Evolutionary conservation across 2,329 filamentous ascomycete genomes (phyloP).

Genomic region (Fusarium begoniae): DNA sequence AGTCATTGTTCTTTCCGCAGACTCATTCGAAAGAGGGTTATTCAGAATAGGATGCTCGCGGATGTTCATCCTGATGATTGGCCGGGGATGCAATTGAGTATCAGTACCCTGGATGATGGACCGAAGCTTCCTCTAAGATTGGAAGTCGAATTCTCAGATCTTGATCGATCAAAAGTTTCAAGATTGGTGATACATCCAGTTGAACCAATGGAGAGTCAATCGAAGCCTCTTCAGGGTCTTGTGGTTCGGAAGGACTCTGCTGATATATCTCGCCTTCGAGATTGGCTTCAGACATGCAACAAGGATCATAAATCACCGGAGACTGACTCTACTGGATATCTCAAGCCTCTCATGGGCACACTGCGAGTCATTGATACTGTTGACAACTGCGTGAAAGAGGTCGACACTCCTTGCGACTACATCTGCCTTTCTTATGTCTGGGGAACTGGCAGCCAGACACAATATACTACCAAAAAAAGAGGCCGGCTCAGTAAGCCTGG

Average conservation of each 20-base stretch:
- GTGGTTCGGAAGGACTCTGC: not conserved
- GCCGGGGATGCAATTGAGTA: not conserved
- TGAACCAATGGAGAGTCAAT: not conserved
- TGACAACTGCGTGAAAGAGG: not conserved
- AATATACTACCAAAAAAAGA: conserved; percentile 13
- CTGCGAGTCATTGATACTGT: not conserved
- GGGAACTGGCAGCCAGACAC: conserved; percentile 19
- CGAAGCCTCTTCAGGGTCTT: not conserved
- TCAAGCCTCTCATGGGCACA: not conserved
- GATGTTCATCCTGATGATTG: not conserved
- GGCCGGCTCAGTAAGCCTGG: not conserved
- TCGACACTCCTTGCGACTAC: conserved; percentile 3
- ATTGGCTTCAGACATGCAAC: not conserved
- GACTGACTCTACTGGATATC: not conserved
- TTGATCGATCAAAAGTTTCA: not conserved
- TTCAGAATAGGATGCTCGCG: not conserved
- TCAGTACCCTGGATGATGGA: not conserved
- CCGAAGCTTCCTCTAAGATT: not conserved
- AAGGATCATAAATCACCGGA: not conserved
- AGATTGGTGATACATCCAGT: conserved; percentile 1
- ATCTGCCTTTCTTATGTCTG: conserved; percentile 20
- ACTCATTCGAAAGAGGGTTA: not conserved
- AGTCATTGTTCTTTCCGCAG: conserved; percentile 3
- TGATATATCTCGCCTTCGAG: not conserved
- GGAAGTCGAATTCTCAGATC: conserved; percentile 4